Evolutionary conservation across 2,329 filamentous ascomycete species (phyloP), one percentile per base, ranked within the genome.

Genomic region (Nemania abortiva): DNA sequence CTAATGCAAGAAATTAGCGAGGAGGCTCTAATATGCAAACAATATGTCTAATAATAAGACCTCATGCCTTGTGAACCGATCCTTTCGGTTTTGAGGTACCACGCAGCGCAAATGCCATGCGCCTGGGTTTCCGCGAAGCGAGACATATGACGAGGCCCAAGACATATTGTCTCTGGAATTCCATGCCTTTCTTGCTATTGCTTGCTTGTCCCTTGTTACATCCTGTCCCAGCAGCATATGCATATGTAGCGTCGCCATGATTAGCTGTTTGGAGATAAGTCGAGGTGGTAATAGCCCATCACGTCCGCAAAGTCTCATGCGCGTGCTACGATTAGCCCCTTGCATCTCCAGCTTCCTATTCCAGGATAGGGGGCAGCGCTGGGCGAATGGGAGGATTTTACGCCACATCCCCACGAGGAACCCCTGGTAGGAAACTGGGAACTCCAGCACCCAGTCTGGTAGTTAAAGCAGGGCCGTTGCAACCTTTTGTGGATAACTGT

Each of bases 281-380:
- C 15, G 53, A 63, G 58, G 47, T 61, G 57, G 63, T 56, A 65
- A 65, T 71, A 54, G 47, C 11, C 45, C 31, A 45, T 29, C 18
- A 31, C 10, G 42, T 42, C 45, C 31, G 15, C 11, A 45, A 22
- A 62, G 59, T 53, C 53, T 52, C 66, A 69, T 63, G 62, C 65
- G 72, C 68, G 66, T 70, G 63, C 64, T 69, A 63, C 61, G 70
- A 70, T 69, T 73, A 65, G 66, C 68, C 72, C 75, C 75, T 75
- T 74, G 70, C 74, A 73, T 76, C 54, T 49, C 71, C 72, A 77
- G 72, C 75, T 77, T 74, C 76, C 76, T 73, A 22, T 74, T 77
- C 70, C 24, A 74, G 75, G 67, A 72, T 75, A 74, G 75, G 66
- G 65, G 64, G 22, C 34, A 3, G 13, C 55, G 18, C 37, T 67